Evolutionary conservation across 202 grass and related monocot genomes (phyloP).

Genomic region (Tripidium arundinaceum): DNA sequence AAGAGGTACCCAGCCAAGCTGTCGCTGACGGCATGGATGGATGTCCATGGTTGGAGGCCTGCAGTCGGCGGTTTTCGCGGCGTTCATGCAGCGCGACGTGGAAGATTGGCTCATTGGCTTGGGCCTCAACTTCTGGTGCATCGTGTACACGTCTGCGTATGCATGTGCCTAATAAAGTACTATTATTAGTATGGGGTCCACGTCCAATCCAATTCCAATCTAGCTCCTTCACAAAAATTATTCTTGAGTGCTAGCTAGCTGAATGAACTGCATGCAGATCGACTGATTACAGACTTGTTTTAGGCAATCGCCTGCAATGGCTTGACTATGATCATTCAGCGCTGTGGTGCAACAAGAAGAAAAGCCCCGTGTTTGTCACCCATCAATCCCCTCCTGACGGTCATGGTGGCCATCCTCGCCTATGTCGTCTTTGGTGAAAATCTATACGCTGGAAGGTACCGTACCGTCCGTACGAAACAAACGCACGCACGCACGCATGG

Average conservation of each 20-base stretch:
- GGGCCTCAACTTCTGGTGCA: conserved; percentile 74
- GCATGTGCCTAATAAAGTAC: no score
- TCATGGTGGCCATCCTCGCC: conserved; percentile 63
- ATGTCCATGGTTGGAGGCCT: conserved; percentile 61
- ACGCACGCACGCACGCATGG: no score
- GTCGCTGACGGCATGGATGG: conserved; percentile 76
- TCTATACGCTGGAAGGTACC: conserved; percentile 72
- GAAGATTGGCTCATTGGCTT: conserved; percentile 65
- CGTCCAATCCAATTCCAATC: no score
- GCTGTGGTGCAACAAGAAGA: conserved; percentile 70
- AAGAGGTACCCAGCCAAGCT: conserved; percentile 80
- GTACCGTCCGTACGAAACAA: no score
- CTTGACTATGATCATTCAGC: conserved; percentile 61
- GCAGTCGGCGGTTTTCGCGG: conserved; percentile 63
- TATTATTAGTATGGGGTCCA: no score
- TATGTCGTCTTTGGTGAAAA: conserved; percentile 69
- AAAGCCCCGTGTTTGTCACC: conserved; percentile 81
- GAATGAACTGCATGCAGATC: background rate
- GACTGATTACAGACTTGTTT: background rate
- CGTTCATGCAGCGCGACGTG: conserved; percentile 33
- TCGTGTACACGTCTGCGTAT: conserved; percentile 63
- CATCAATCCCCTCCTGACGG: conserved; percentile 62
- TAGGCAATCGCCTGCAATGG: conserved; percentile 61
- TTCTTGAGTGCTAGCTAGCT: background rate
- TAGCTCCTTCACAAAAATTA: background rate